Conservation (phyloP, 2,329 filamentous ascomycete genomes). For the Bipolaris sorokiniana region DNA sequence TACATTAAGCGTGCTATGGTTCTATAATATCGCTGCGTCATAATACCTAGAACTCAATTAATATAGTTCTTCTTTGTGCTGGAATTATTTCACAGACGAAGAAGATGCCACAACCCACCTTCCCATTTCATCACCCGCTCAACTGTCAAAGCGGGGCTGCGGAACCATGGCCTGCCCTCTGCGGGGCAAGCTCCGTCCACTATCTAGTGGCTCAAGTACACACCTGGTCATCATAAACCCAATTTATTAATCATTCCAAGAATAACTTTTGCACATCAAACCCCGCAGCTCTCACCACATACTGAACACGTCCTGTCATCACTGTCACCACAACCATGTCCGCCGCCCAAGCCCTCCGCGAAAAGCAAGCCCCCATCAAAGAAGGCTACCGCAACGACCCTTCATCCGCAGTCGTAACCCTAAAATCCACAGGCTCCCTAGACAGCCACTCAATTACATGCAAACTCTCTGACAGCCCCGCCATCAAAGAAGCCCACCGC, state of each 20-base stretch:
- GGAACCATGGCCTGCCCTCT: slow-evolving; percentile 25
- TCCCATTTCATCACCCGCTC: slow-evolving; percentile 21
- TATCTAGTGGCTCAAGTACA: background rate
- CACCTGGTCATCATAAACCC: background rate
- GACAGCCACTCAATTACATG: slow-evolving; percentile 56
- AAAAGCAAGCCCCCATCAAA: slow-evolving; percentile 58
- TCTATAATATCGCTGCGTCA: background rate
- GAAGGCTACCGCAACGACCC: slow-evolving; percentile 54
- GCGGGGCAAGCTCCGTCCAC: slow-evolving; percentile 24
- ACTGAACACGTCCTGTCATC: background rate
- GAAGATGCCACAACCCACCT: slow-evolving; percentile 8
- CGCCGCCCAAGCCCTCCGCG: slow-evolving; percentile 49
- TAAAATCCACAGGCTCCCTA: slow-evolving; percentile 54
- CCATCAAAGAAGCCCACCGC: slow-evolving; percentile 50
- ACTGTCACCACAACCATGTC: slow-evolving; percentile 28
- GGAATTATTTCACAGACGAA: background rate
- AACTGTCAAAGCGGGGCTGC: slow-evolving; percentile 28
- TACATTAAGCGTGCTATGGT: background rate
- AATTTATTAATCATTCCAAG: background rate
- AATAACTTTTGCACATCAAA: background rate
- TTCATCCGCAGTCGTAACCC: slow-evolving; percentile 54
- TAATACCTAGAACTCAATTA: background rate
- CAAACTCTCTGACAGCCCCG: slow-evolving; percentile 53
- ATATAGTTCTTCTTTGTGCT: background rate
- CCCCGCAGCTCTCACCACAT: background rate